A percentile compares a stretch with the other conserved stretches of the same genome.
phyloP scores from a whole-genome alignment of 2,329 filamentous ascomycete species.

The Biscogniauxia marginata region DNA sequence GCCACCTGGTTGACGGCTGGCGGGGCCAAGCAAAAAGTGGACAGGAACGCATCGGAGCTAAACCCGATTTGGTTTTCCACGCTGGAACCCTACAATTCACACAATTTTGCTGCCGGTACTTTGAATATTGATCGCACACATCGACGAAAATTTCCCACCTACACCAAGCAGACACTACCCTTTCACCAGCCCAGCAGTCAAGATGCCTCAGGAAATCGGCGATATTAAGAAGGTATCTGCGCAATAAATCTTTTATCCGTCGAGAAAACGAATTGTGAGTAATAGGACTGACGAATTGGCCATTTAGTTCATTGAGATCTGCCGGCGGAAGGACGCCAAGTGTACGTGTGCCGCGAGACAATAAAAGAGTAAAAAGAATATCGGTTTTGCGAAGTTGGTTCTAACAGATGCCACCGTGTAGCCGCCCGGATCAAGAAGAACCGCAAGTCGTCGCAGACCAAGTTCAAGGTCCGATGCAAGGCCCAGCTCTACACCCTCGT shows the following conservation, averaged over 20 bases:
- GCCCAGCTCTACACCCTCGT: conserved; percentile 96
- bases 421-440: conserved; percentile 96
- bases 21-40: too few species aligned
- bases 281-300: conserved; percentile 30
- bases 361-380: conserved; percentile 8
- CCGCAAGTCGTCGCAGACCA: conserved; percentile 86
- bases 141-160: conserved; percentile 14
- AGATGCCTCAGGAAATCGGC: conserved; percentile 96
- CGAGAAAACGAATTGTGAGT: not conserved
- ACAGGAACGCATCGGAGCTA: too few species aligned
- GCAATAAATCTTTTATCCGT: conserved; percentile 8
- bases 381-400: conserved; percentile 9
- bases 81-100: conserved; percentile 21
- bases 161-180: conserved; percentile 3
- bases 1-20: too few species aligned
- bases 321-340: conserved; percentile 98
- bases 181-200: conserved; percentile 53
- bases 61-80: too few species aligned
- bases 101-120: conserved; percentile 28
- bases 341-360: conserved; percentile 64
- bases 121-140: conserved; percentile 21
- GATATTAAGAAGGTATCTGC: conserved; percentile 83
- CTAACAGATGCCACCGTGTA: conserved; percentile 41
- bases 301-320: conserved; percentile 97
- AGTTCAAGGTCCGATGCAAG: conserved; percentile 99